Conservation (phyloP, 495 filamentous ascomycete species). For the Hyaloscypha finlandica region DNA sequence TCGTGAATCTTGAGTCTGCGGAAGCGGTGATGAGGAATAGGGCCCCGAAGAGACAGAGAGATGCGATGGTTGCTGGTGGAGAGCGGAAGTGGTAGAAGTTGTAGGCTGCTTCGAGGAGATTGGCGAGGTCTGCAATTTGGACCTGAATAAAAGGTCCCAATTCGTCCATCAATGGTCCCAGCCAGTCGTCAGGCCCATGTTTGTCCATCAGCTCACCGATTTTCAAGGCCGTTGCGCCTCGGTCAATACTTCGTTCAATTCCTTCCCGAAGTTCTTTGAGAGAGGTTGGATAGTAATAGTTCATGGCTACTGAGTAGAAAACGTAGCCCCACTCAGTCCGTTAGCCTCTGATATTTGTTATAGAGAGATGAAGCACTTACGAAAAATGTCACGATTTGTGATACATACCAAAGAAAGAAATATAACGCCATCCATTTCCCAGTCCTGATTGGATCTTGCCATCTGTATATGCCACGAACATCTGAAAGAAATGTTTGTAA, state of each 20-base stretch:
- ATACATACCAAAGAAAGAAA: constrained; percentile 39
- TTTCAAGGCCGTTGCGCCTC: constrained; percentile 32
- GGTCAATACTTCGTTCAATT: constrained; percentile 36
- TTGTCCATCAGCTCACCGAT: constrained; percentile 48
- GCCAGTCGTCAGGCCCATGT: constrained; percentile 43
- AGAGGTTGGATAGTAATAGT: constrained; percentile 37
- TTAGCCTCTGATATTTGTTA: constrained; percentile 13
- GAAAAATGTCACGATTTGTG: constrained; percentile 42
- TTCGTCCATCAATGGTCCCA: constrained; percentile 40
- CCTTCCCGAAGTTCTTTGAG: constrained; percentile 40
- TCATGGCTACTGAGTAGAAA: constrained; percentile 41
- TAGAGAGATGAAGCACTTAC: constrained; percentile 29
- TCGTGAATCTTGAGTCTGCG: constrained; percentile 37
- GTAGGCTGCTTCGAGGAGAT: constrained; percentile 41
- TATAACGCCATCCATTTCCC: constrained; percentile 34
- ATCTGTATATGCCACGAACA: constrained; percentile 44
- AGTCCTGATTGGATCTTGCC: constrained; percentile 37
- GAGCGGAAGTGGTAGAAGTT: constrained; percentile 49
- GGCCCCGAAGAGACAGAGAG: constrained; percentile 37
- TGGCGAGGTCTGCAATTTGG: constrained; percentile 47
- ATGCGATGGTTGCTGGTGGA: constrained; percentile 39
- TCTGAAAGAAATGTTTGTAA: constrained; percentile 45
- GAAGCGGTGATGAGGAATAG: constrained; percentile 37
- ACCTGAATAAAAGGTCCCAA: constrained; percentile 44
- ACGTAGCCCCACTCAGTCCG: constrained; percentile 33